Evolutionary conservation across 1,139 yeast species (phyloP).

Genomic region (Hemisphaericaspora lyxosophila): DNA sequence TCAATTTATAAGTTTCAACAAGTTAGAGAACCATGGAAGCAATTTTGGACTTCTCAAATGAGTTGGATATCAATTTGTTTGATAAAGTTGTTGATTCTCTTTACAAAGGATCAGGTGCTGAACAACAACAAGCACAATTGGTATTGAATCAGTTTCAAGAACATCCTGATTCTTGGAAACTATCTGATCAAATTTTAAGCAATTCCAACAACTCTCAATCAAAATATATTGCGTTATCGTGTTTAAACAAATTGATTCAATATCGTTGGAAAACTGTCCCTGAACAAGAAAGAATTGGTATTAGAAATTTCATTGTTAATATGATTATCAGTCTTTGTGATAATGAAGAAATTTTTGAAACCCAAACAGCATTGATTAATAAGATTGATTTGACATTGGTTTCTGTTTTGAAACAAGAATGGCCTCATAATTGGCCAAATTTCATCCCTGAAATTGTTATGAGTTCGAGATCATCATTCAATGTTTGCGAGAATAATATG

Average conservation of each 20-base stretch:
- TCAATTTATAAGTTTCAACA: too few relatives aligned
- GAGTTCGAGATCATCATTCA: conserved; percentile 80
- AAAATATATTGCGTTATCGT: conserved; percentile 87
- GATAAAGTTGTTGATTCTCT: conserved; percentile 89
- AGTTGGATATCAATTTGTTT: conserved; percentile 73
- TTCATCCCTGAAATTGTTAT: conserved; percentile 90
- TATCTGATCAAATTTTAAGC: conserved; percentile 86
- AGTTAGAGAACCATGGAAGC: conserved; percentile 64
- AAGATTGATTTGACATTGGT: conserved; percentile 93
- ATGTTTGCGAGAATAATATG: conserved; percentile 98
- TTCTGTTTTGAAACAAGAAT: conserved; percentile 91
- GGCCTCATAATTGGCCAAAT: conserved; percentile 99
- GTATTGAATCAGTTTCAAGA: conserved; percentile 88
- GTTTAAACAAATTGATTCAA: conserved; percentile 84
- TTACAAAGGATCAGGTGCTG: conserved; percentile 77
- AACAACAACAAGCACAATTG: conserved; percentile 80
- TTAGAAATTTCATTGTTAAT: conserved; percentile 84
- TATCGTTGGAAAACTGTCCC: conserved; percentile 95
- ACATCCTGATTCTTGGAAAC: conserved; percentile 94
- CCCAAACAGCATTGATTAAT: conserved; percentile 81
- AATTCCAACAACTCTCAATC: conserved; percentile 78
- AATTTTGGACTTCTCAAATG: conserved; percentile 81
- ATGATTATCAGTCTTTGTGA: conserved; percentile 93
- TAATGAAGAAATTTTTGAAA: conserved; percentile 70
- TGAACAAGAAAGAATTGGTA: conserved; percentile 80